Conservation (phyloP, 495 filamentous ascomycete genomes). For the Hypoxylon fuscum region DNA sequence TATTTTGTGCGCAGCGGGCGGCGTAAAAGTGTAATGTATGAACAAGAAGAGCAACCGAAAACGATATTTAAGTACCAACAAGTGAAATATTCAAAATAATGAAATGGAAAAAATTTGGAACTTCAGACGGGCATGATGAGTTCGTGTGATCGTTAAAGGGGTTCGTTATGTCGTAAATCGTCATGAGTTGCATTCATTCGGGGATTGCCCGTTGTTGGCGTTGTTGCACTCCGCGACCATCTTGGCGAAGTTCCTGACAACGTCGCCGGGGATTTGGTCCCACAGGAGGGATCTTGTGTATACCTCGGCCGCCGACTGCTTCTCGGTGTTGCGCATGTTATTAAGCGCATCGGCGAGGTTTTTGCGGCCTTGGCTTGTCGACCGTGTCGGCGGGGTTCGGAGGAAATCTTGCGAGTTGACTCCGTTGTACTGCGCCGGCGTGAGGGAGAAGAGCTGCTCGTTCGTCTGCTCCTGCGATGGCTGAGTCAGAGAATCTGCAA, state of each 20-base stretch:
- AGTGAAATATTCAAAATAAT: conserved; percentile 32
- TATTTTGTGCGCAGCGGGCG: conserved; percentile 34
- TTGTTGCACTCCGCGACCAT: conserved; percentile 74
- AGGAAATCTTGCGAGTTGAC: conserved; percentile 77
- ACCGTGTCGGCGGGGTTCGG: conserved; percentile 56
- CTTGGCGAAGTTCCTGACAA: conserved; percentile 90
- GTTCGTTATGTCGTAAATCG: conserved; percentile 39
- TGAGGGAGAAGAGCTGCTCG: conserved; percentile 87
- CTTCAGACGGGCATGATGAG: conserved; percentile 1
- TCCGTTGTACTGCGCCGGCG: conserved; percentile 87
- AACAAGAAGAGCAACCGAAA: conserved; percentile 27
- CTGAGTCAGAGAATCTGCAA: conserved; percentile 76
- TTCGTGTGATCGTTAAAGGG: conserved; percentile 21
- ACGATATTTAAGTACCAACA: conserved; percentile 34
- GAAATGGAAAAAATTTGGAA: conserved; percentile 5
- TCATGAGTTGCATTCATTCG: conserved; percentile 52
- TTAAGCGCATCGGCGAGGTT: conserved; percentile 86
- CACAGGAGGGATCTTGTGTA: conserved; percentile 93
- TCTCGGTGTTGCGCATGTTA: conserved; percentile 73
- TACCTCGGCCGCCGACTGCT: conserved; percentile 79
- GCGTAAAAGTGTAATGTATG: conserved; percentile 34
- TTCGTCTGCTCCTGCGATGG: conserved; percentile 87
- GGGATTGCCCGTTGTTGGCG: conserved; percentile 38
- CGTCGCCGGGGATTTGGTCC: conserved; percentile 91
- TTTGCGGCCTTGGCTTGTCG: conserved; percentile 65